Conservation (phyloP, 73 alveolate genomes). For the Tetrahymena elliotti region DNA sequence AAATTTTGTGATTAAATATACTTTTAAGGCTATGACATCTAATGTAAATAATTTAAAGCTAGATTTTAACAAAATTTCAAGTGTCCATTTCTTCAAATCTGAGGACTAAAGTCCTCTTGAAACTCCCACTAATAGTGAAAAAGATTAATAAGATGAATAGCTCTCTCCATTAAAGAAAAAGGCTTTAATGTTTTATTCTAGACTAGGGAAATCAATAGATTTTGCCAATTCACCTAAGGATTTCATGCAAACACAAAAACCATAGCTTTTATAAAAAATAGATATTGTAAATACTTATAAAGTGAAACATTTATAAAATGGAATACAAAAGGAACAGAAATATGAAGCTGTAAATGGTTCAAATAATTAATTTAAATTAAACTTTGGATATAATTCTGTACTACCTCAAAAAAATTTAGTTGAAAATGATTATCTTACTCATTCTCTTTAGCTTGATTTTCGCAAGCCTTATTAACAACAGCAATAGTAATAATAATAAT, state of each 20-base stretch:
- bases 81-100: neutral
- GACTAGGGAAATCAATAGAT: neutral
- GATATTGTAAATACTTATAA: neutral
- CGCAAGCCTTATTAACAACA: neutral
- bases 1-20: neutral
- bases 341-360: neutral
- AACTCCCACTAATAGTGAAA: neutral
- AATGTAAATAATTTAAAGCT: neutral
- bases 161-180: neutral
- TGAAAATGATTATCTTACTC: neutral
- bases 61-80: neutral
- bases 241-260: neutral
- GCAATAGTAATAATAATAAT: neutral
- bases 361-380: neutral
- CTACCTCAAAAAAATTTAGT: neutral
- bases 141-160: neutral
- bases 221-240: neutral
- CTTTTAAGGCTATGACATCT: neutral
- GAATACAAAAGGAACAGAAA: neutral
- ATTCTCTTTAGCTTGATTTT: neutral
- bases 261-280: neutral
- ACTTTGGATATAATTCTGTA: neutral
- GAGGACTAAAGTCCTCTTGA: neutral
- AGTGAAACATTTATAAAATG: neutral
- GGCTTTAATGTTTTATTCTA: neutral